Evolutionary conservation across 192 early-diverging fungal genomes (phyloP).

Genomic region (Coemansia sp.): DNA sequence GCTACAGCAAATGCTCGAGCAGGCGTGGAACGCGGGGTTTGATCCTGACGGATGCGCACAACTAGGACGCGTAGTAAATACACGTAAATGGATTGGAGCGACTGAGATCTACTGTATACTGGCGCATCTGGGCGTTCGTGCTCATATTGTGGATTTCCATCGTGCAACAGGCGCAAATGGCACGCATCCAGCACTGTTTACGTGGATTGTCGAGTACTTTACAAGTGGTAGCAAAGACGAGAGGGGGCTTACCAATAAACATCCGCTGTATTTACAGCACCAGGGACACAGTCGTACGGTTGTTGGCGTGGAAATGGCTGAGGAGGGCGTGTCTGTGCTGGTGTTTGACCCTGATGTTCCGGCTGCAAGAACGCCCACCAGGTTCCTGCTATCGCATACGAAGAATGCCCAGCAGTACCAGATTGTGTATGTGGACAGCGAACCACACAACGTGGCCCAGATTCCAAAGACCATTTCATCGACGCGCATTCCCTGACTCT

Average conservation of each 20-base stretch:
- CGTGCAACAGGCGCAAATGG: conserved; percentile 56
- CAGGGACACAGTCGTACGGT: conserved; percentile 69
- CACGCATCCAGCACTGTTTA: conserved; percentile 57
- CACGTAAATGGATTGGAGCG: conserved; percentile 71
- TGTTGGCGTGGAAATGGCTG: conserved; percentile 60
- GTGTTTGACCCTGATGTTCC: conserved; percentile 62
- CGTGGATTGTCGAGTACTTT: conserved; percentile 63
- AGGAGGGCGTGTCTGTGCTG: conserved; percentile 51
- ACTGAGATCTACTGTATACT: conserved; percentile 68
- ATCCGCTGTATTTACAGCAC: conserved; percentile 72
- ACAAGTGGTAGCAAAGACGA: not conserved
- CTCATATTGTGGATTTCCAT: conserved; percentile 68
- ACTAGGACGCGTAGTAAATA: conserved; percentile 56
- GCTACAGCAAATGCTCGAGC: conserved; percentile 59
- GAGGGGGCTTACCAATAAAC: conserved; percentile 49
- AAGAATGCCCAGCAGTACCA: conserved; percentile 26
- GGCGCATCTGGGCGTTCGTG: conserved; percentile 55
- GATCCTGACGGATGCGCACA: conserved; percentile 61
- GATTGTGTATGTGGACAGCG: conserved; percentile 25
- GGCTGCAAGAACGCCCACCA: not conserved
- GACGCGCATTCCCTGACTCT: conserved; percentile 10
- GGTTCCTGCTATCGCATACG: conserved; percentile 7
- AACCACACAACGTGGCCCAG: not conserved
- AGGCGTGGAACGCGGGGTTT: conserved; percentile 61
- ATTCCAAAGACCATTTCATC: conserved; percentile 13